Evolutionary conservation across 2,329 filamentous ascomycete genomes (phyloP).

Genomic region (Epichloe sibirici): DNA sequence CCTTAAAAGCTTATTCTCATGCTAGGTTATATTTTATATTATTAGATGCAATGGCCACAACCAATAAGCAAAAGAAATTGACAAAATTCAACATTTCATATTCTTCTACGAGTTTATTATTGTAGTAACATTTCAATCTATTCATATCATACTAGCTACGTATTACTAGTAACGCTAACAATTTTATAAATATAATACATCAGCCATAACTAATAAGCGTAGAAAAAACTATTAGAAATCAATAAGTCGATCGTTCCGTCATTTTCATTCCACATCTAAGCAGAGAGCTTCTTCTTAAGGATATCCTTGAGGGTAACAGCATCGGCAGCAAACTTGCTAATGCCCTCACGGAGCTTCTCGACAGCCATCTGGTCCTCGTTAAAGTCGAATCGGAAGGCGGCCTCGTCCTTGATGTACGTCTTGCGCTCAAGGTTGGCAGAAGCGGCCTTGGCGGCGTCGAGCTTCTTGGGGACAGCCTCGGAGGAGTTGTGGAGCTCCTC

Average conservation of each 20-base stretch:
- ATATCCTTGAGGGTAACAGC: conserved; percentile 88
- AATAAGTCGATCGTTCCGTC: background rate
- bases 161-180: no score
- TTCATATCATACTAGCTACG: no score
- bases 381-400: conserved; percentile 94
- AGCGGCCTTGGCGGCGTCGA: conserved; percentile 55
- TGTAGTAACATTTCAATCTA: no score
- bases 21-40: no score
- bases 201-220: no score
- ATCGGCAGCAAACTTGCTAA: conserved; percentile 98
- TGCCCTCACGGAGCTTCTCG: conserved; percentile 98
- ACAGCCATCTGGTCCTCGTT: conserved; percentile 99
- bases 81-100: no score
- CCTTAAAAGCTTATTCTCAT: no score
- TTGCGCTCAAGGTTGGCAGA: conserved; percentile 73
- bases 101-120: no score
- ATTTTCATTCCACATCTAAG: conserved; percentile 19
- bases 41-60: no score
- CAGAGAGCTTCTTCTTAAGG: conserved; percentile 69
- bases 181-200: no score
- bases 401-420: conserved; percentile 80
- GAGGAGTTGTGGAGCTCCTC: conserved; percentile 85
- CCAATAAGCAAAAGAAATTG: no score
- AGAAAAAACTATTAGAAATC: no score
- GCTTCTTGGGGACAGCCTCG: conserved; percentile 81